Percentiles rank a stretch among this genome's conserved stretches.
phyloP scores from a whole-genome alignment of 352 stramenopile species.

The Phytophthora cactorum region DNA sequence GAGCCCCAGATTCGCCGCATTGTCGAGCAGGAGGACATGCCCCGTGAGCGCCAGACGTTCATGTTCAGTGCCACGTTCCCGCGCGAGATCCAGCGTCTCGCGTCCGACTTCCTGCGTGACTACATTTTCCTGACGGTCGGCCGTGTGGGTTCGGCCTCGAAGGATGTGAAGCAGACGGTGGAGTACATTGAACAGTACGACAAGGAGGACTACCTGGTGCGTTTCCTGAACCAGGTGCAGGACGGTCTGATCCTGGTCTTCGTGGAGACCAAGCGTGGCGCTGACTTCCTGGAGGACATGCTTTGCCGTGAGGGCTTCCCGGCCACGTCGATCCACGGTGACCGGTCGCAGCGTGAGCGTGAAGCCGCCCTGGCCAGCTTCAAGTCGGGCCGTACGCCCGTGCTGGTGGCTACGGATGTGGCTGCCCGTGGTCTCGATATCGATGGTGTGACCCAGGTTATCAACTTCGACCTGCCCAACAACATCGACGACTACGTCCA shows the following conservation, averaged over 20 bases:
- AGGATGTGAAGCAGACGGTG: slow-evolving; percentile 98
- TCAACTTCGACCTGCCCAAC: slow-evolving; percentile 99
- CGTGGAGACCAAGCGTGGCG: slow-evolving; percentile 98
- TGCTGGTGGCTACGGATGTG: slow-evolving; percentile 99
- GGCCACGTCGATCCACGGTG: slow-evolving; percentile 97
- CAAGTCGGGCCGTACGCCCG: slow-evolving; percentile 89
- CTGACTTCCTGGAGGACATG: slow-evolving; percentile 96
- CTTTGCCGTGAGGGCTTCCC: slow-evolving; percentile 93
- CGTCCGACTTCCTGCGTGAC: slow-evolving; percentile 97
- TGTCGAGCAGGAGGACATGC: slow-evolving; percentile 98
- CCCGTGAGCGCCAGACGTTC: slow-evolving; percentile 97
- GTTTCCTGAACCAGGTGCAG: slow-evolving; percentile 94
- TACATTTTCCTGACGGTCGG: slow-evolving; percentile 99
- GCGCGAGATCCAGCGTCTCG: slow-evolving; percentile 95
- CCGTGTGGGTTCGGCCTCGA: slow-evolving; percentile 96
- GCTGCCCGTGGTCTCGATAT: slow-evolving; percentile 99
- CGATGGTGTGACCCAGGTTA: slow-evolving; percentile 95
- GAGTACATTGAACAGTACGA: slow-evolving; percentile 98
- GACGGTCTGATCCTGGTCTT: slow-evolving; percentile 97
- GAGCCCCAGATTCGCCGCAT: slow-evolving; percentile 99
- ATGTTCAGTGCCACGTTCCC: slow-evolving; percentile 99
- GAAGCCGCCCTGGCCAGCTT: slow-evolving; percentile 94
- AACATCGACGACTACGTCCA: slow-evolving; percentile 99
- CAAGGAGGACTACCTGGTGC: slow-evolving; percentile 97
- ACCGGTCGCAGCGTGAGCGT: slow-evolving; percentile 96